Evolutionary conservation across 345 rosid genomes (phyloP).

Genomic region (Passiflora organensis): DNA sequence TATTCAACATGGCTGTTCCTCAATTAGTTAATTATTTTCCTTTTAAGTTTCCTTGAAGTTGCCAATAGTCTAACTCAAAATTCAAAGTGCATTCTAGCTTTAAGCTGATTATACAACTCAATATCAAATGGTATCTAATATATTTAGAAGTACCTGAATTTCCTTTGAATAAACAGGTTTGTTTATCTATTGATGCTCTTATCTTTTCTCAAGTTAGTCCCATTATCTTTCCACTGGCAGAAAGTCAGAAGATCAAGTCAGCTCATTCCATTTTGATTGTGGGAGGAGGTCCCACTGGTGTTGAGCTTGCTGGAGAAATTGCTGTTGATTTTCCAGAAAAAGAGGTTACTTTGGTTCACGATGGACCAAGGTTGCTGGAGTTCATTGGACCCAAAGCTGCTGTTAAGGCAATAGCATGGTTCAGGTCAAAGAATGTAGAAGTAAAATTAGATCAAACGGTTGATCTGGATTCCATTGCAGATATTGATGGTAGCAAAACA

Average conservation of each 20-base stretch:
- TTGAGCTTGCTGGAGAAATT: constrained; percentile 89
- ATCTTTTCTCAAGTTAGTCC: constrained; percentile 2
- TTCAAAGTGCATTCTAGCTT: too few species aligned
- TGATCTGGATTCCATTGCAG: constrained; percentile 45
- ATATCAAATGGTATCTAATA: too few species aligned
- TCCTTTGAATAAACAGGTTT: too few species aligned
- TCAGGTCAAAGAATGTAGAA: constrained; percentile 60
- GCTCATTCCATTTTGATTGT: constrained; percentile 66
- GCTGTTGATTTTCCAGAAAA: constrained; percentile 75
- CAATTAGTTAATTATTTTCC: too few species aligned
- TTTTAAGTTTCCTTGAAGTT: too few species aligned
- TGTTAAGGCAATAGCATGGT: constrained; percentile 61
- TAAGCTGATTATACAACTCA: too few species aligned
- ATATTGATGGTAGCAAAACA: constrained; percentile 24
- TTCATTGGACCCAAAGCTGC: constrained; percentile 69
- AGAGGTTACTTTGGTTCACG: constrained; percentile 71
- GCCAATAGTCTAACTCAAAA: too few species aligned
- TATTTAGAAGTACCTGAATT: too few species aligned
- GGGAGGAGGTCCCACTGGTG: constrained; percentile 96
- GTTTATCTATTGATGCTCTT: too few species aligned
- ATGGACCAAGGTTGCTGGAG: constrained; percentile 74
- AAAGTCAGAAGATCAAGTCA: constrained; percentile 63
- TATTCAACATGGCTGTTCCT: too few species aligned
- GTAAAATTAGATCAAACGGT: constrained; percentile 63
- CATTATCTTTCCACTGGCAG: constrained; percentile 31